phyloP scores from a whole-genome alignment of 257 asterid species.

The Przewalskia tangutica region DNA sequence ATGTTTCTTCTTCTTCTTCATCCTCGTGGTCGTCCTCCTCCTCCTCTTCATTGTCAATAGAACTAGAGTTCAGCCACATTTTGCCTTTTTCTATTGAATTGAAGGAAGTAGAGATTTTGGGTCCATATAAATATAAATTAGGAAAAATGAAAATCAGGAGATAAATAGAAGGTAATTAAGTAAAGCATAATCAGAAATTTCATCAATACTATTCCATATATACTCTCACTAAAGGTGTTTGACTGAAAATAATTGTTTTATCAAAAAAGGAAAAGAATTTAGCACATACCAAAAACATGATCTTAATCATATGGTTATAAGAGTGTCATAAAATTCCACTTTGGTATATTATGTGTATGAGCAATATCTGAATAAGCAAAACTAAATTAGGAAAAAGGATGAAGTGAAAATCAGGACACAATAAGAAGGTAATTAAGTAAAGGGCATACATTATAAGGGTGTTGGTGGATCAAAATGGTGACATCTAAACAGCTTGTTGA shows the following conservation, averaged over 20 bases:
- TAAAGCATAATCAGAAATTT: background rate
- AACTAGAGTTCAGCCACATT: background rate
- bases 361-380: no score
- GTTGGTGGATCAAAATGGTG: background rate
- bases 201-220: background rate
- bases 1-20: conserved; percentile 48
- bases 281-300: background rate
- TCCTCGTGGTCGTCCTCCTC: background rate
- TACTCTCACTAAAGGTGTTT: background rate
- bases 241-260: background rate
- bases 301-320: no score
- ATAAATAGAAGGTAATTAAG: background rate
- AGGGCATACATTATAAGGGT: no score
- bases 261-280: background rate
- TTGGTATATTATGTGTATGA: no score
- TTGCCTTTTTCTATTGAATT: background rate
- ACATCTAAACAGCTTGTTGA: no score
- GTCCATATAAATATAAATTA: background rate
- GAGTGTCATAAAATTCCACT: no score
- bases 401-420: background rate
- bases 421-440: background rate
- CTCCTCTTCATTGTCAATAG: background rate
- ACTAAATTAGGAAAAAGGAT: background rate
- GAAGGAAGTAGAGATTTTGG: background rate
- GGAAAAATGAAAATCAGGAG: background rate